phyloP scores from a whole-genome alignment of 2,329 filamentous ascomycete species.

The Nigrospora osmanthi region DNA sequence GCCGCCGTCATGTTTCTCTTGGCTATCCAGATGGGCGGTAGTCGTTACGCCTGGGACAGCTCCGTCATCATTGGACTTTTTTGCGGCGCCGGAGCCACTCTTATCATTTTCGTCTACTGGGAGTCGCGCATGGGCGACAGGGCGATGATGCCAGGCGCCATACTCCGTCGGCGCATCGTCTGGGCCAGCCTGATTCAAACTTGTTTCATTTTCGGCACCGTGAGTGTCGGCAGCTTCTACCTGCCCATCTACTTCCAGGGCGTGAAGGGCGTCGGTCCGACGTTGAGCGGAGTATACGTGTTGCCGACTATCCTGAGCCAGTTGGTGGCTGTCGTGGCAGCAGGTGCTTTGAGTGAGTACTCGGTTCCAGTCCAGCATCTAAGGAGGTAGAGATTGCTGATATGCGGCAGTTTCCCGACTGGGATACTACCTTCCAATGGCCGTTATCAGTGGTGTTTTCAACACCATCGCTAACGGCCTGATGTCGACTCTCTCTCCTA shows the following conservation, averaged over 20 bases:
- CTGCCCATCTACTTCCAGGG: constrained; percentile 23
- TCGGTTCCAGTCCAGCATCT: neutral
- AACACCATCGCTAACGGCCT: constrained; percentile 15
- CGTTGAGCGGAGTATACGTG: constrained; percentile 23
- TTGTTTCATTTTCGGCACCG: neutral
- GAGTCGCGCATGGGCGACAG: constrained; percentile 32
- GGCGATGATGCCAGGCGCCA: constrained; percentile 40
- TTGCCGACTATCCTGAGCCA: constrained; percentile 20
- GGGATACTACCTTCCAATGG: constrained; percentile 20
- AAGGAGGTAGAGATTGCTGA: neutral
- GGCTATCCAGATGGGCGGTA: constrained; percentile 32
- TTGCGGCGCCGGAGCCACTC: constrained; percentile 20
- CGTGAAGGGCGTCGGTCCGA: constrained; percentile 18
- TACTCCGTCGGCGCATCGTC: constrained; percentile 35
- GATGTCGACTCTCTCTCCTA: constrained; percentile 17
- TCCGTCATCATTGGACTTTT: constrained; percentile 28
- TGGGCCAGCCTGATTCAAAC: constrained; percentile 20
- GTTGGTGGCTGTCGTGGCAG: constrained; percentile 52
- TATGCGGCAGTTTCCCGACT: constrained; percentile 14
- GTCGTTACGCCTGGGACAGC: constrained; percentile 26
- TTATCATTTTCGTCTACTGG: constrained; percentile 30
- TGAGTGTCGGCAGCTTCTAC: constrained; percentile 4
- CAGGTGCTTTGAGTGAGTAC: constrained; percentile 13
- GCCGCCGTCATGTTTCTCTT: constrained; percentile 32
- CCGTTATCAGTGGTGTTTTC: constrained; percentile 11